Base-by-base conservation (phyloP, 169 alveolate species). In the Condylostoma magnum region DNA sequence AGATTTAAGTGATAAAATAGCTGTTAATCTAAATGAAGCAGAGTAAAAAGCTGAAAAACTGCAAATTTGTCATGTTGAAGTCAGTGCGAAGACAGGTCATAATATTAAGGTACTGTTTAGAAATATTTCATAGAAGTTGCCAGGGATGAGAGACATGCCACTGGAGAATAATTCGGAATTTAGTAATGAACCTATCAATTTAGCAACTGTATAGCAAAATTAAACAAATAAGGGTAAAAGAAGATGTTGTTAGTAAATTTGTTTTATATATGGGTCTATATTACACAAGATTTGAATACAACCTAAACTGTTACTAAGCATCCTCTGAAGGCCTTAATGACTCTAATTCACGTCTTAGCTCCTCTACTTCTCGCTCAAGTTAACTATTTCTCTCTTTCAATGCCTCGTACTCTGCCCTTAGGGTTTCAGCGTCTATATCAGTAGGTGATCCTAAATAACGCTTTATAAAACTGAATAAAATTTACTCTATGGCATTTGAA, bases 31-130 rank as follows among this genome's bases (percentile, higher is more conserved):
- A 25, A 76, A 81, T 48, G 82, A 73, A 52, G 88, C 78, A 20
- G 76, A 69, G 30, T 58, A 57, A 20, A 54, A 78, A 52, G 83
- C 97, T 5, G 71, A 79, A 65, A 95, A 96, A 92, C 85, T 93
- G 67, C 97, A 91, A 36, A 94, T 97, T 25, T 87, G 91, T 85
- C 95, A 95, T 69, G 98, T 31, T 95, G 99, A 73, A 47, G 18
- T 47, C 0, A 47, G 55, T 47, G 99, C 99, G 37, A 95, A 96
- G 80, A 95, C 96, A 6, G 99, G 99, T 3, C 83, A 86, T 74
- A 97, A 97, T 86, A 93, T 97, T 43, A 91, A 93, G 65, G 82
- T 86, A 15, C 90, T 96, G 28, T 96, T 96, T 56, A 78, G 91
- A 74, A 89, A 81, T 48, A 90, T 96, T 25, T 98, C 96, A 25